Conservation (phyloP, 192 early-diverging fungal species). For the Backusella australiensis region DNA sequence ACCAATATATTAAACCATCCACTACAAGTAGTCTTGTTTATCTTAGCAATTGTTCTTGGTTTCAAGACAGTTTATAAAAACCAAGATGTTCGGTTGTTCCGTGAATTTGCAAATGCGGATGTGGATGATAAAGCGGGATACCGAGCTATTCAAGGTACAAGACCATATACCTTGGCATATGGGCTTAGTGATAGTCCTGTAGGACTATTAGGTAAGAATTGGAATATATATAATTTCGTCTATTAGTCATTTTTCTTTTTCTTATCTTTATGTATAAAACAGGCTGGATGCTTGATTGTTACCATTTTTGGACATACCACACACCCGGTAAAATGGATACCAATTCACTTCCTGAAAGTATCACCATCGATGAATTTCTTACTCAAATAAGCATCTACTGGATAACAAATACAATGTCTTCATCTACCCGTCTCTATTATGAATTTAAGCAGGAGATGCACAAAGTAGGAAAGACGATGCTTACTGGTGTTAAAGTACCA, state of each 20-base stretch:
- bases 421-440: conserved; percentile 61
- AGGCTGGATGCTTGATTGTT: conserved; percentile 32
- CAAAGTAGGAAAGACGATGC: not conserved
- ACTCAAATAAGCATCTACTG: conserved; percentile 54
- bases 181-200: conserved; percentile 28
- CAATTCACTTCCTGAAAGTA: conserved; percentile 8
- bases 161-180: conserved; percentile 23
- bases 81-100: not conserved
- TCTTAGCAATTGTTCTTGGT: conserved; percentile 5
- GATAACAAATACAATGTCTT: conserved; percentile 57
- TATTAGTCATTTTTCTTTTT: not conserved
- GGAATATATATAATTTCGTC: not conserved
- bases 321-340: not conserved
- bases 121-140: conserved; percentile 20
- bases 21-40: conserved; percentile 1
- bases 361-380: conserved; percentile 26
- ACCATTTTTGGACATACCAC: conserved; percentile 25
- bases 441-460: conserved; percentile 38
- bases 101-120: not conserved
- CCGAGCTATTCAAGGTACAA: conserved; percentile 20
- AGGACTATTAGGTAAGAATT: conserved; percentile 17
- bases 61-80: conserved; percentile 5
- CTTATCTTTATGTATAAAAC: not conserved
- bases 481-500: not conserved
- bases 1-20: conserved; percentile 4